phyloP scores from a whole-genome alignment of 345 rosid species.

The Gossypium herbaceum region DNA sequence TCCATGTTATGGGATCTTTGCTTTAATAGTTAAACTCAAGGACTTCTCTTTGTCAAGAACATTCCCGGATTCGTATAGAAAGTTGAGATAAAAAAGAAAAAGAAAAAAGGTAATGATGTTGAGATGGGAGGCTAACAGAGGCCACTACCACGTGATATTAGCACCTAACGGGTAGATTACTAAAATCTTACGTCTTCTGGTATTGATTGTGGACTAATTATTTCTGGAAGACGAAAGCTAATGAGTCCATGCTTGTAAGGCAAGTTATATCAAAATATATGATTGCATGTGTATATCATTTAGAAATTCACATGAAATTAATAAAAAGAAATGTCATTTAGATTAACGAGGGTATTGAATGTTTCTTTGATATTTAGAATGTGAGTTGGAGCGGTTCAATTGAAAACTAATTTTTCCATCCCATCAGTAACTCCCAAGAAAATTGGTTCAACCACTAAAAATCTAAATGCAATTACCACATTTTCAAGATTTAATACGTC shows the following conservation, averaged over 20 bases:
- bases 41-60: slow-evolving; percentile 40
- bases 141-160: neutral
- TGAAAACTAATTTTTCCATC: too few species aligned
- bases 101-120: too few species aligned
- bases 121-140: neutral
- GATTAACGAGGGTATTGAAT: too few species aligned
- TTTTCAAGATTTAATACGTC: too few species aligned
- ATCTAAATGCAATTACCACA: too few species aligned
- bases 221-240: neutral
- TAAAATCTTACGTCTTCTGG: neutral
- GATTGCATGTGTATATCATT: neutral
- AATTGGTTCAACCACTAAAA: too few species aligned
- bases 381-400: too few species aligned
- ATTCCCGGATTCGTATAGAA: slow-evolving; percentile 39
- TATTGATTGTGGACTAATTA: neutral
- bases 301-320: neutral
- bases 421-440: too few species aligned
- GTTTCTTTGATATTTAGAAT: too few species aligned
- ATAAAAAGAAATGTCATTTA: too few species aligned
- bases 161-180: neutral
- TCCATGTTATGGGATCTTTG: slow-evolving; percentile 69
- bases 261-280: neutral
- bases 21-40: slow-evolving; percentile 58
- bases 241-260: neutral
- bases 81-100: slow-evolving; percentile 19